Percentiles rank a stretch among this genome's conserved stretches.
These are phyloP conservation scores for Stephania yunnanensis DNA, from an alignment of 164 flowering plant species.

Conservation along the genomic window DNA sequence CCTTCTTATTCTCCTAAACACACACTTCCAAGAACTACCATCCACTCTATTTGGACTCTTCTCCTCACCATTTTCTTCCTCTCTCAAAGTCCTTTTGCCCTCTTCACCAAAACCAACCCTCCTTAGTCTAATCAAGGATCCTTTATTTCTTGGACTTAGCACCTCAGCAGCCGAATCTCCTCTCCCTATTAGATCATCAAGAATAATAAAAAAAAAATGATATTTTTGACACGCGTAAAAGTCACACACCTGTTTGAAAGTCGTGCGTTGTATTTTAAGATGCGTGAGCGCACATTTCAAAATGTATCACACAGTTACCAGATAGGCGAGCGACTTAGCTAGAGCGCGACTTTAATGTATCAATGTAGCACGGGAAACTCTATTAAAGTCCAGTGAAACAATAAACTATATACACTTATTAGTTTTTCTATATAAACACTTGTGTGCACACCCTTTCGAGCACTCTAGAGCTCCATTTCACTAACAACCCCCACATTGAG, in stretches of 20 bases:
- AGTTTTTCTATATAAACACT: too few relatives aligned
- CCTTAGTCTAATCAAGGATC: slow-evolving; percentile 15
- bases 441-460: neutral
- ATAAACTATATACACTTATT: too few relatives aligned
- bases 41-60: slow-evolving; percentile 32
- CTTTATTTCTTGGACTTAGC: slow-evolving; percentile 40
- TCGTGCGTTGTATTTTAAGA: too few relatives aligned
- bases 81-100: slow-evolving; percentile 25
- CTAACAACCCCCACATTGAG: neutral
- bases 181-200: slow-evolving; percentile 15
- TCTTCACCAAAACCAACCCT: slow-evolving; percentile 18
- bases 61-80: slow-evolving; percentile 22
- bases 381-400: too few relatives aligned
- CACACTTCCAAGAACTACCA: slow-evolving; percentile 44
- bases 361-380: too few relatives aligned
- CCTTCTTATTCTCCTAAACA: slow-evolving; percentile 40
- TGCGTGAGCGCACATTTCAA: too few relatives aligned
- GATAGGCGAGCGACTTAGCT: too few relatives aligned
- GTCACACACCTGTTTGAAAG: too few relatives aligned
- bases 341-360: too few relatives aligned
- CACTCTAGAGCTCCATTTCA: neutral
- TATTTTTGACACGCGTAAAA: too few relatives aligned
- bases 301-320: too few relatives aligned
- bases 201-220: slow-evolving; percentile 6
- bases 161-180: slow-evolving; percentile 41